A percentile compares a stretch with the other conserved stretches of the same genome.
These are phyloP conservation scores for Lagerstroemia speciosa DNA, from an alignment of 345 rosid genomes.

Conservation along the genomic window DNA sequence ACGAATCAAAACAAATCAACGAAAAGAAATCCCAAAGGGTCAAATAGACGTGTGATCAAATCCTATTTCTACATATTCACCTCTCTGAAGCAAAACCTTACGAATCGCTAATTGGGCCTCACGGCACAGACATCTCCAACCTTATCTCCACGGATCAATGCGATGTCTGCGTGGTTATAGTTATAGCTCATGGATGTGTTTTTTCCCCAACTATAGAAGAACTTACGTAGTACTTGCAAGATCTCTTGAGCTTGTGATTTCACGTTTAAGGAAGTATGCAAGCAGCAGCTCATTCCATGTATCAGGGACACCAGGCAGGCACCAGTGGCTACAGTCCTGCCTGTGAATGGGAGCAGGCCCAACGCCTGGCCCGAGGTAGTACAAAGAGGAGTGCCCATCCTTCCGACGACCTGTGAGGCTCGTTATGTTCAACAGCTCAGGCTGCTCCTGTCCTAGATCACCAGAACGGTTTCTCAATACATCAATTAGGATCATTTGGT, in stretches of 20 bases:
- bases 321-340: conserved; percentile 94
- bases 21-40: too few species aligned
- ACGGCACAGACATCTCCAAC: not conserved
- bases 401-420: conserved; percentile 49
- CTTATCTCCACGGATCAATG: not conserved
- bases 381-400: conserved; percentile 68
- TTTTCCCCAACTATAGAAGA: not conserved
- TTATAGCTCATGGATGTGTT: not conserved
- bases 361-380: conserved; percentile 34
- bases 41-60: too few species aligned
- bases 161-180: not conserved
- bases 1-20: not conserved
- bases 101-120: not conserved
- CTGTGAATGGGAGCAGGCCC: conserved; percentile 48
- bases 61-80: not conserved
- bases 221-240: not conserved
- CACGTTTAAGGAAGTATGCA: conserved; percentile 36
- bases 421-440: conserved; percentile 54
- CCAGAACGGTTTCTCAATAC: conserved; percentile 24
- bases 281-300: conserved; percentile 60
- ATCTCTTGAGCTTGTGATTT: conserved; percentile 5
- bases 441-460: conserved; percentile 20
- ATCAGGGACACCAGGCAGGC: conserved; percentile 83
- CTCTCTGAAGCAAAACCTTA: not conserved
- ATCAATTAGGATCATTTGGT: conserved; percentile 22